Conservation (phyloP, 2,329 filamentous ascomycete genomes). For the Aspergillus sp. region DNA sequence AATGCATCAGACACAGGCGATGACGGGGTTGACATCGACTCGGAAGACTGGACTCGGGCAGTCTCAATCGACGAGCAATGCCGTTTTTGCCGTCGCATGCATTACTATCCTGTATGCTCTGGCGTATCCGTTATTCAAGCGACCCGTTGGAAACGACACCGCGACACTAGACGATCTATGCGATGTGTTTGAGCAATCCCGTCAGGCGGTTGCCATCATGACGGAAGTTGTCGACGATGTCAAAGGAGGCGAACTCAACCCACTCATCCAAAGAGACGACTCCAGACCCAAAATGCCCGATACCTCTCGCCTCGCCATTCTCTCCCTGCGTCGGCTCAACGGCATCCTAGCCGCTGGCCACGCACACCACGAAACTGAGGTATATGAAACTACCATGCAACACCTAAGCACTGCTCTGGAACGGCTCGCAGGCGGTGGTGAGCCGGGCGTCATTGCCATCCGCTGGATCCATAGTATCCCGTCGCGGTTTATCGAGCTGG, state of each 20-base stretch:
- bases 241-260: constrained; percentile 16
- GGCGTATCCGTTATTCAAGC: constrained; percentile 17
- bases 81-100: constrained; percentile 27
- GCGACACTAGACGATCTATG: constrained; percentile 23
- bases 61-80: constrained; percentile 22
- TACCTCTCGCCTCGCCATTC: constrained; percentile 24
- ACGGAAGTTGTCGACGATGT: constrained; percentile 17
- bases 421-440: constrained; percentile 22
- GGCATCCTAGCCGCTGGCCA: constrained; percentile 13
- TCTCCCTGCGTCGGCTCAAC: constrained; percentile 20
- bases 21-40: constrained; percentile 4
- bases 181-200: constrained; percentile 21
- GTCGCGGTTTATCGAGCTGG: constrained; percentile 48
- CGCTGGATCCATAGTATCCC: constrained; percentile 54
- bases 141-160: constrained; percentile 2
- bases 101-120: constrained; percentile 30
- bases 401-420: constrained; percentile 20
- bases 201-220: constrained; percentile 23
- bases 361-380: constrained; percentile 16
- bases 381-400: constrained; percentile 20
- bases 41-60: constrained; percentile 12
- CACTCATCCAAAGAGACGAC: constrained; percentile 18
- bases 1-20: constrained; percentile 18
- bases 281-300: constrained; percentile 26
- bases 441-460: constrained; percentile 35